Percentiles rank a stretch among this genome's conserved stretches.
Evolutionary conservation across 345 rosid genomes (phyloP).

Genomic region (Aquilaria sinensis): DNA sequence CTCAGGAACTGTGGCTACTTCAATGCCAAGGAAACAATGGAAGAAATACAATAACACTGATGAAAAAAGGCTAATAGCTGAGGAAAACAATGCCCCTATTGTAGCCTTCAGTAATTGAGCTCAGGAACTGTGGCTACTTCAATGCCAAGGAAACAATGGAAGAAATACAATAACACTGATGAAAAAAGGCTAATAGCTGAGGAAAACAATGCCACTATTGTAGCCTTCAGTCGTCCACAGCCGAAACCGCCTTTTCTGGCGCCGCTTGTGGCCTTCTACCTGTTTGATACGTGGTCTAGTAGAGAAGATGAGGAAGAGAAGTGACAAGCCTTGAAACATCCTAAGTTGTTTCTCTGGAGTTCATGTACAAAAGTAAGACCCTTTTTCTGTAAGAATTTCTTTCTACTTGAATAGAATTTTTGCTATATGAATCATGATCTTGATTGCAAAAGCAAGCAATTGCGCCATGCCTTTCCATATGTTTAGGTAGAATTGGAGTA

Average conservation of each 20-base stretch:
- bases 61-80: constrained; percentile 11
- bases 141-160: constrained; percentile 34
- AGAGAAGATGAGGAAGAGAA: constrained; percentile 35
- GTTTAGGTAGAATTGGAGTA: constrained; percentile 44
- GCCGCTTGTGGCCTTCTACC: constrained; percentile 45
- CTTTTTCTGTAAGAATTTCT: constrained; percentile 1
- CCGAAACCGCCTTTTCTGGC: constrained; percentile 45
- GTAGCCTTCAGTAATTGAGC: constrained; percentile 19
- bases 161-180: constrained; percentile 8
- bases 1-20: constrained; percentile 35
- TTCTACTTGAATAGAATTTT: constrained; percentile 33
- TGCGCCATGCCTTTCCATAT: constrained; percentile 32
- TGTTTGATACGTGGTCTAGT: constrained; percentile 40
- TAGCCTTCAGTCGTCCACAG: constrained; percentile 53
- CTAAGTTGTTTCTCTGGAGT: constrained; percentile 1
- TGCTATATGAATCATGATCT: constrained; percentile 27
- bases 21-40: constrained; percentile 34
- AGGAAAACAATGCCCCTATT: constrained; percentile 34
- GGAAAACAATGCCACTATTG: constrained; percentile 38
- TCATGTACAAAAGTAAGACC: neutral
- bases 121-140: constrained; percentile 36
- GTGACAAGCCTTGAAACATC: constrained; percentile 9
- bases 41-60: constrained; percentile 12
- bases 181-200: constrained; percentile 13
- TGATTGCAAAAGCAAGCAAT: constrained; percentile 27